A percentile compares a stretch with the other conserved stretches of the same genome.
phyloP scores from a whole-genome alignment of 1,284 basidiomycete genomes.

The Ceratobasidium sp. region DNA sequence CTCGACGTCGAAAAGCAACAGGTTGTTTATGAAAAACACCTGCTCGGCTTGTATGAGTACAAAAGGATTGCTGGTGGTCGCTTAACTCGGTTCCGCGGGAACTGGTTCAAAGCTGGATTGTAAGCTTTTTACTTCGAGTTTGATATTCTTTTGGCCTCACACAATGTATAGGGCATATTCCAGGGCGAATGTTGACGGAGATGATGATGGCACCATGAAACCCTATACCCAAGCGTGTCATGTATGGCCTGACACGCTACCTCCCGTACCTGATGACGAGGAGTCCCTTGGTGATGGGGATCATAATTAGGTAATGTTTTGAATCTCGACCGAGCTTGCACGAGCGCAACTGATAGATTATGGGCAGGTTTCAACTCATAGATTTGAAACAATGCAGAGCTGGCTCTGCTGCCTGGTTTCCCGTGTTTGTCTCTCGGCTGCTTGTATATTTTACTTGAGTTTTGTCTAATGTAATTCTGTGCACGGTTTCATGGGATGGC shows the following conservation, averaged over 20 bases:
- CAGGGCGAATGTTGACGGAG: not conserved
- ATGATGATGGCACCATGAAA: not conserved
- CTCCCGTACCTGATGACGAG: not conserved
- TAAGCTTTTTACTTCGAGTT: slow-evolving; percentile 2
- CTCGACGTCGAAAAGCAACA: slow-evolving; percentile 19
- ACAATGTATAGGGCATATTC: not conserved
- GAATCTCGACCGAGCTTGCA: not conserved
- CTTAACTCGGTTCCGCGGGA: not conserved
- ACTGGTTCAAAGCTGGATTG: slow-evolving; percentile 7
- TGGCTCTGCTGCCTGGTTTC: no score
- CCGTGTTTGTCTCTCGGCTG: no score
- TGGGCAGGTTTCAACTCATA: no score
- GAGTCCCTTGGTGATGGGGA: no score
- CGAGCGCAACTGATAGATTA: not conserved
- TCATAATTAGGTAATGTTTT: not conserved
- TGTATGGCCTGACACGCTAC: slow-evolving; percentile 17
- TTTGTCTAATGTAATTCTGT: no score
- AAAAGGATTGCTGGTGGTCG: not conserved
- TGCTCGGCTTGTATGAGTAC: slow-evolving; percentile 15
- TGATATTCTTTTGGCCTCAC: not conserved
- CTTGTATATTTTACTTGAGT: no score
- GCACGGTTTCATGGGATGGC: no score
- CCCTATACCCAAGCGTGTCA: slow-evolving; percentile 9
- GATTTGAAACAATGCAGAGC: no score
- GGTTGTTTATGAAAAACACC: not conserved